These are phyloP conservation scores for Claviceps sp. DNA, from an alignment of 2,329 filamentous ascomycete species.

Conservation along the genomic window DNA sequence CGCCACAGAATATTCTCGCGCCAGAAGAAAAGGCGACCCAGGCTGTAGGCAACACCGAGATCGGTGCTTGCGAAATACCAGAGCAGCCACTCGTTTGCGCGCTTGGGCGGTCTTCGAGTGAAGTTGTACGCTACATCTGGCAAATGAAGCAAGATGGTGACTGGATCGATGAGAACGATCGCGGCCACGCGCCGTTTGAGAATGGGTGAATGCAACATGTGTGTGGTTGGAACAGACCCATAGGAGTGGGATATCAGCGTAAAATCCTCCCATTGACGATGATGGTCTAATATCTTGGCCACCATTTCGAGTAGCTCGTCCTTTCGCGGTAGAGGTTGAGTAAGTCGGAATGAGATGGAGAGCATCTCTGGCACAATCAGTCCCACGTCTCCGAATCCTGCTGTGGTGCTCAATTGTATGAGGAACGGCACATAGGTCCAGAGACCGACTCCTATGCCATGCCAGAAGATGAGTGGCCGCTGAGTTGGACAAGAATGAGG, in stretches of 20 bases:
- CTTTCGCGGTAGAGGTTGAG: constrained; percentile 35
- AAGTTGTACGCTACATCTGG: constrained; percentile 64
- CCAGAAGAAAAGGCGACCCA: constrained; percentile 60
- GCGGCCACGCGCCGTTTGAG: constrained; percentile 37
- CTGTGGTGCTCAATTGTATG: constrained; percentile 29
- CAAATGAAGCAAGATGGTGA: constrained; percentile 53
- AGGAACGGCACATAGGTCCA: constrained; percentile 49
- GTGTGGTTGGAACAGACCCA: constrained; percentile 48
- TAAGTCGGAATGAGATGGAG: constrained; percentile 50
- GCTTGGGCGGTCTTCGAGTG: constrained; percentile 35
- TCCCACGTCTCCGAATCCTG: constrained; percentile 31
- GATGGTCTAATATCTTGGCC: constrained; percentile 37
- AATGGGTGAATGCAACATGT: constrained; percentile 39
- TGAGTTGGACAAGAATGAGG: constrained; percentile 37
- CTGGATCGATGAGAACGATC: constrained; percentile 43
- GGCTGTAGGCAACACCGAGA: constrained; percentile 49
- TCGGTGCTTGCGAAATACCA: constrained; percentile 60
- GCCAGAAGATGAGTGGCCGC: constrained; percentile 52
- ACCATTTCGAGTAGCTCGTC: constrained; percentile 44
- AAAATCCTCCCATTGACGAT: constrained; percentile 44
- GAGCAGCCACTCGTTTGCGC: constrained; percentile 56
- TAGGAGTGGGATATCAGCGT: constrained; percentile 51
- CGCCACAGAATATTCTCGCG: constrained; percentile 57
- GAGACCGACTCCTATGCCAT: constrained; percentile 58
- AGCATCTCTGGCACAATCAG: constrained; percentile 54